Conservation (phyloP, 163 green algal genomes). For the Scenedesmus sp. region DNA sequence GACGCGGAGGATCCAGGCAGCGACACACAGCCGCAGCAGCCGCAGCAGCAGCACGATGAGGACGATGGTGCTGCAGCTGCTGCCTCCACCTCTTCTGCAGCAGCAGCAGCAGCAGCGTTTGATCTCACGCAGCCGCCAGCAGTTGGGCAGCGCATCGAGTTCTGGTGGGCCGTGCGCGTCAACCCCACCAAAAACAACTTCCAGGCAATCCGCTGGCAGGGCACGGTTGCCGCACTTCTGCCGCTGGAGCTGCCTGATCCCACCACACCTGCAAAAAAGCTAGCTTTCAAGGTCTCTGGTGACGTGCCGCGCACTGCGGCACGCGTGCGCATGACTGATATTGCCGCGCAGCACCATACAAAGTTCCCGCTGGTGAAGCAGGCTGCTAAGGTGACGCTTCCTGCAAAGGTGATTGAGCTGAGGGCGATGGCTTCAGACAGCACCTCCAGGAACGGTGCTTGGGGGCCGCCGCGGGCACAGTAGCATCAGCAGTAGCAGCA, state of each 20-base stretch:
- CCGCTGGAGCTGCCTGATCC: neutral
- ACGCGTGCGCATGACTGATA: neutral
- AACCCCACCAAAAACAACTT: neutral
- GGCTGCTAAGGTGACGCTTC: neutral
- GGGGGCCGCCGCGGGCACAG: no score
- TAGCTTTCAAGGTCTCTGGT: neutral
- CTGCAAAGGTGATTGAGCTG: neutral
- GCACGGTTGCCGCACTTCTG: neutral
- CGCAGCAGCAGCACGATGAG: no score
- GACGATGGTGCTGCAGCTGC: neutral
- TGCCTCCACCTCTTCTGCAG: neutral
- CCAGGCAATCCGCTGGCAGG: neutral
- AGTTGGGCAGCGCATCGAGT: slow-evolving; percentile 1
- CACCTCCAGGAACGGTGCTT: no score
- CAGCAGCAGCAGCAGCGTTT: neutral
- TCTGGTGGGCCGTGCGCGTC: neutral
- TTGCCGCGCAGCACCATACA: neutral
- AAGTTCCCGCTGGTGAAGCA: neutral
- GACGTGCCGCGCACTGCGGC: neutral
- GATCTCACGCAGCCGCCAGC: neutral
- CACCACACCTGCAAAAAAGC: neutral
- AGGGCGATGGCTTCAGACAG: neutral
- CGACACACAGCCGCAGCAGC: neutral
- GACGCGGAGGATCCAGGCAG: neutral
- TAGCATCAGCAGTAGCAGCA: no score